Conservation (phyloP, 768 basidiomycete genomes). For the Kondoa subrosea region DNA sequence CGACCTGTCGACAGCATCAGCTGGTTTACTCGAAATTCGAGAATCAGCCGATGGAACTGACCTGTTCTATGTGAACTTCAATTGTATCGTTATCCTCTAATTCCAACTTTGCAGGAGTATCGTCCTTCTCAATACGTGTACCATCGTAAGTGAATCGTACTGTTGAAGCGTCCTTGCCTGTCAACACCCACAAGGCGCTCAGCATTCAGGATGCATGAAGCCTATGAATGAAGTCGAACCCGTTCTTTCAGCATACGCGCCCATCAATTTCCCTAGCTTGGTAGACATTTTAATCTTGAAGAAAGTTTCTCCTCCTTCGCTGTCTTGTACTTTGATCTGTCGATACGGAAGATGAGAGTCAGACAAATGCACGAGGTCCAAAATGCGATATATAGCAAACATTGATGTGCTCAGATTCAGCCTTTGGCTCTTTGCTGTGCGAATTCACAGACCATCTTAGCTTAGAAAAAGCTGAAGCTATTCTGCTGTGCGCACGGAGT, state of each 20-base stretch:
- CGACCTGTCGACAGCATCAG: slow-evolving; percentile 2
- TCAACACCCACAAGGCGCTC: not conserved
- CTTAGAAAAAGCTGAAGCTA: not conserved
- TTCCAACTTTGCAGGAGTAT: slow-evolving; percentile 65
- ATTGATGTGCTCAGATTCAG: slow-evolving; percentile 10
- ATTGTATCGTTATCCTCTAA: slow-evolving; percentile 80
- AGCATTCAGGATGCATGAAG: not conserved
- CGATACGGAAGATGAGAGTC: not conserved
- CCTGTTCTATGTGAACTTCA: slow-evolving; percentile 83
- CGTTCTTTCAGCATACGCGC: slow-evolving; percentile 18
- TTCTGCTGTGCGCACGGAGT: not conserved
- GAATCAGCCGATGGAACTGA: not conserved
- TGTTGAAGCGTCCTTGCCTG: slow-evolving; percentile 17
- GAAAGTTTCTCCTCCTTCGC: slow-evolving; percentile 17
- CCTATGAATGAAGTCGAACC: slow-evolving; percentile 7
- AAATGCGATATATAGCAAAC: not conserved
- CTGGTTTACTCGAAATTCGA: not conserved
- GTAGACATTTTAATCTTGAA: slow-evolving; percentile 22
- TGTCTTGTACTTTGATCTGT: slow-evolving; percentile 21
- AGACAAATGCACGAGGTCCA: not conserved
- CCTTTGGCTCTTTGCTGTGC: not conserved
- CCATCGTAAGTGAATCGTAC: slow-evolving; percentile 50
- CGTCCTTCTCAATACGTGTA: slow-evolving; percentile 63
- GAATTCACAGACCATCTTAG: not conserved
- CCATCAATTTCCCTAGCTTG: slow-evolving; percentile 22